These are phyloP conservation scores for Umbelopsis vinacea DNA, from an alignment of 192 early-diverging fungal species.

Conservation along the genomic window DNA sequence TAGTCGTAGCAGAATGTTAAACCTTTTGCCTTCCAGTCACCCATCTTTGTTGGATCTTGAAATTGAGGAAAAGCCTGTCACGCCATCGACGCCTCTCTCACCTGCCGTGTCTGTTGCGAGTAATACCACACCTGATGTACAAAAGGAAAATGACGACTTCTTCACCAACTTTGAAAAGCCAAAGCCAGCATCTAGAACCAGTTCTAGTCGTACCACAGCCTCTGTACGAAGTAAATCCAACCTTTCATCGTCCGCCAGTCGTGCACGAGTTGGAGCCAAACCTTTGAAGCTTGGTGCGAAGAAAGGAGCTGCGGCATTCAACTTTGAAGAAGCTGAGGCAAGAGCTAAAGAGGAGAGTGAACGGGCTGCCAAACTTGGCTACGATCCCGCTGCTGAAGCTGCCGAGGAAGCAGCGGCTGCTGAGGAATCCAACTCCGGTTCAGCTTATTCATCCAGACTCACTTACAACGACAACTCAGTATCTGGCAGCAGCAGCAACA, in stretches of 20 bases:
- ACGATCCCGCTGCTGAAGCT: not conserved
- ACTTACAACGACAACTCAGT: slow-evolving; percentile 28
- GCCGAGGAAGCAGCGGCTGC: slow-evolving; percentile 14
- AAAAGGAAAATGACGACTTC: slow-evolving; percentile 61
- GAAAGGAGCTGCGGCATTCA: slow-evolving; percentile 71
- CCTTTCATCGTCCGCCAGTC: slow-evolving; percentile 39
- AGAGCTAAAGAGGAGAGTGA: slow-evolving; percentile 78
- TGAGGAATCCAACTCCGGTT: not conserved
- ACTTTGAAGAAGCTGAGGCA: slow-evolving; percentile 93
- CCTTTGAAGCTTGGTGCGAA: slow-evolving; percentile 87
- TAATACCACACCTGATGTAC: slow-evolving; percentile 20
- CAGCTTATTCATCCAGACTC: slow-evolving; percentile 29
- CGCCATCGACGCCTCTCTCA: not conserved
- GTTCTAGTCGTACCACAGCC: slow-evolving; percentile 29
- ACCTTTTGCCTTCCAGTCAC: slow-evolving; percentile 19
- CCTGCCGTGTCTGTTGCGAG: slow-evolving; percentile 28
- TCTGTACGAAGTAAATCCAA: slow-evolving; percentile 27
- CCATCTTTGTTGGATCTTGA: slow-evolving; percentile 33
- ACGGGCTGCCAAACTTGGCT: slow-evolving; percentile 25
- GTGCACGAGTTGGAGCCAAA: slow-evolving; percentile 80
- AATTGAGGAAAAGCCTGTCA: not conserved
- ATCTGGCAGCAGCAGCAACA: slow-evolving; percentile 1
- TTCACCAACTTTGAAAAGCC: slow-evolving; percentile 67
- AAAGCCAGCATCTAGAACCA: slow-evolving; percentile 22
- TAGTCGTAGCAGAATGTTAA: not conserved